Evolutionary conservation across 768 basidiomycete genomes (phyloP), one percentile per base, ranked within the genome.

Genomic region (Galerina marginata): DNA sequence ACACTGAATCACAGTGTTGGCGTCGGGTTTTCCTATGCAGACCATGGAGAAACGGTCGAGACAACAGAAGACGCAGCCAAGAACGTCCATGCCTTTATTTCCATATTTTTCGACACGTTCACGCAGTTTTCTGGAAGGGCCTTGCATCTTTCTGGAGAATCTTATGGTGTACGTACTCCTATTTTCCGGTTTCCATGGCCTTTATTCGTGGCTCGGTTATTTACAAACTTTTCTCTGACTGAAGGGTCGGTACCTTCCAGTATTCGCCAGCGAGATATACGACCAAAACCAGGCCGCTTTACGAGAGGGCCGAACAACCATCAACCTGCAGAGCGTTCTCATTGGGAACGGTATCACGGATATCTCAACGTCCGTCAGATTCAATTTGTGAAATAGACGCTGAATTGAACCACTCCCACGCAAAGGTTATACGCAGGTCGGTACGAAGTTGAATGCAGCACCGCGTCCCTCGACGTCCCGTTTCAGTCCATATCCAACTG

Each of bases 21-120:
- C 2, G 89, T 90, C 6, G 90, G 89, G 1, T 91, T 87, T 69
- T 89, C 86, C 2, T 90, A 89, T 59, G 85, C 87, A 2, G 88
- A 91, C 62, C 84, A 81, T 60, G 88, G 86, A 2, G 85, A 91
- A 74, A 84, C 80, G 0, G 78, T 91, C 15, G 86, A 84, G 58
- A 92, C 89, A 0, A 90, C 92, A 0, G 91, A 93, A 72, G 87
- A 87, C 16, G 92, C 92, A 0, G 89, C 91, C 4, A 84, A 83
- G 62, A 89, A 93, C 66, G 77, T 93, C 40, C 80, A 88, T 50
- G 87, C 91, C 0, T 93, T 93, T 73, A 78, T 93, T 54, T 77
- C 84, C 2, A 88, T 94, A 56, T 92, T 93, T 75, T 91, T 92
- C 65, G 88, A 92, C 63, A 87, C 87, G 0, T 95, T 93, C 76